Base-by-base conservation (phyloP, 148 eudicot species). In the Rhododendron mucronatum region DNA sequence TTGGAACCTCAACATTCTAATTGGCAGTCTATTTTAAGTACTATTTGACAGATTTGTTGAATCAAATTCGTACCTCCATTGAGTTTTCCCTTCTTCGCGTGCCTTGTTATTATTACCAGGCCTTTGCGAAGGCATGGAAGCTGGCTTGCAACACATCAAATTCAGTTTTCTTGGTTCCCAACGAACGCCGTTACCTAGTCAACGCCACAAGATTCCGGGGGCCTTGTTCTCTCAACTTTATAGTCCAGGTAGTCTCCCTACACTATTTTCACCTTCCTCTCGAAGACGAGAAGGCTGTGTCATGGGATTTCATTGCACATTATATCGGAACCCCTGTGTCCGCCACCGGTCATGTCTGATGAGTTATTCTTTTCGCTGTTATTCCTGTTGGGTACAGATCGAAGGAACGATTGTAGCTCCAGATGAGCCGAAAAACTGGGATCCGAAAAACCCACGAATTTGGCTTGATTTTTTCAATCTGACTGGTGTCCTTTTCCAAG, bases 371-470 rank as follows among this genome's bases (percentile, higher is more conserved):
- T 65, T 35, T 80, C 39, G 1, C 47, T 73, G 79, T 35, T 82
- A 48, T 82, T 44, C 16, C 23, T 69, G 50, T 61, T 65, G 77
- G 71, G 21, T 86, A 82, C 90, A 97, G 99, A 93, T 97, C 85
- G 98, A 95, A 82, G 98, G 99, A 78, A 94, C 93, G 35, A 92
- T 95, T 89, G 89, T 94, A 88, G 99, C 99, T 80, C 99, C 98
- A 85, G 95, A 84, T 85, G 98, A 95, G 82, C 98, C 96, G 4
- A 88, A 89, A 20, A 87, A 85, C 73, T 97, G 99, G 99, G 95
- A 97, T 87, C 96, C 95, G 3, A 91, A 88, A 71, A 88, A 89
- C 47, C 90, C 95, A 9, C 86, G 96, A 74, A 87, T 48, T 63
- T 97, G 98, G 99, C 92, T 97, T 85, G 86, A 85, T 45, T 97